A percentile compares a stretch with the other conserved stretches of the same genome.
These are phyloP conservation scores for Oryza rufipogon DNA, from an alignment of 176 grass and related monocot species.

Conservation along the genomic window DNA sequence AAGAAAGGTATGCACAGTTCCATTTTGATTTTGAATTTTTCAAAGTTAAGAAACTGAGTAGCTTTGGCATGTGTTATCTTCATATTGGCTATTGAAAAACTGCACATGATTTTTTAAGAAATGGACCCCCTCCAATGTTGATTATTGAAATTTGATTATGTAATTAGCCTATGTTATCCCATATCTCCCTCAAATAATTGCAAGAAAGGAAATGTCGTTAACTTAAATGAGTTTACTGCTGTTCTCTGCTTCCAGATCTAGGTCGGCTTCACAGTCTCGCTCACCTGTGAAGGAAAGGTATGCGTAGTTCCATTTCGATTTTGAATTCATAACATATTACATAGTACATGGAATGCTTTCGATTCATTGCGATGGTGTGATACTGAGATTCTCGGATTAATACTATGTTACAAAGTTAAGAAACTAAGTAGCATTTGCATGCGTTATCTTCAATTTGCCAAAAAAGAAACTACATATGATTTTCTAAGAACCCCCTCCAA, in stretches of 20 bases:
- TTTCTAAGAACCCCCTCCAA: neutral
- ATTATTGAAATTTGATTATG: constrained; percentile 21
- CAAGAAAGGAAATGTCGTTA: neutral
- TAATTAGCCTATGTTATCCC: neutral
- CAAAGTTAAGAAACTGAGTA: neutral
- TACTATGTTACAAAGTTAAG: neutral
- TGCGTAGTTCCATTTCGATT: constrained; percentile 21
- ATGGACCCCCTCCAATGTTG: neutral
- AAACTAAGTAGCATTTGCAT: neutral
- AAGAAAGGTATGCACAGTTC: constrained; percentile 41
- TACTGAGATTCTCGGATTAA: no score
- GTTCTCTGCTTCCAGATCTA: constrained; percentile 39
- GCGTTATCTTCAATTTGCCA: neutral
- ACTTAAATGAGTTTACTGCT: constrained; percentile 35
- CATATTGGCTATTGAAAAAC: neutral
- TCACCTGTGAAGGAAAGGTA: constrained; percentile 52
- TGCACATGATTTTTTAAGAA: neutral
- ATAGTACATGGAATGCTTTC: no score
- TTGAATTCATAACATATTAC: neutral
- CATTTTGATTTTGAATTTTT: constrained; percentile 29
- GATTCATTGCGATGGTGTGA: no score
- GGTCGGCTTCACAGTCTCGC: constrained; percentile 47
- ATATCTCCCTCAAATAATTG: constrained; percentile 18
- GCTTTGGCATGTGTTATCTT: neutral
- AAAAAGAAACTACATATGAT: neutral